Evolutionary conservation across 1,139 yeast species (phyloP).

Genomic region (Debaryomyces subglobosus): DNA sequence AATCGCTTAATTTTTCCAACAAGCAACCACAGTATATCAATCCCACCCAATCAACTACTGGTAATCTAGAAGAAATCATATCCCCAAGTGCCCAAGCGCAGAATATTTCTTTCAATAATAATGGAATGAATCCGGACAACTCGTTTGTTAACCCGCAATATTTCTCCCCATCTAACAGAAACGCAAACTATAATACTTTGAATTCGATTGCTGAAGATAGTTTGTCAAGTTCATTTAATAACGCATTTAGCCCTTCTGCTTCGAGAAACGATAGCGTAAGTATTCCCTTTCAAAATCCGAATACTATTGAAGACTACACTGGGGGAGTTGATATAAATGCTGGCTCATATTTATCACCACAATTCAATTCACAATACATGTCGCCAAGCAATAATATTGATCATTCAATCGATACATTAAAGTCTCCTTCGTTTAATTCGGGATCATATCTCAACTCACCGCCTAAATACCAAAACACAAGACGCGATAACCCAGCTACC

Average conservation of each 20-base stretch:
- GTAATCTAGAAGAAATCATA: constrained; percentile 40
- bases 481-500: constrained; percentile 1
- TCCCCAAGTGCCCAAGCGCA: constrained; percentile 26
- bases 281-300: constrained; percentile 23
- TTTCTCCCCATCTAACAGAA: constrained; percentile 42
- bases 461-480: constrained; percentile 24
- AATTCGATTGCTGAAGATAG: constrained; percentile 39
- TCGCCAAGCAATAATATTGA: constrained; percentile 24
- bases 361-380: constrained; percentile 25
- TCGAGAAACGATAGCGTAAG: constrained; percentile 40
- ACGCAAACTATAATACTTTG: constrained; percentile 27
- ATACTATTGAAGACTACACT: constrained; percentile 17
- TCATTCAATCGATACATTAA: constrained; percentile 32
- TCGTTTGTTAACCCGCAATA: constrained; percentile 43
- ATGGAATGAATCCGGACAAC: constrained; percentile 17
- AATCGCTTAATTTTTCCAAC: constrained; percentile 21
- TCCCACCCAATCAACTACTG: constrained; percentile 21
- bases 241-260: constrained; percentile 32
- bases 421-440: constrained; percentile 29
- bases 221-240: constrained; percentile 17
- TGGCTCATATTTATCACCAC: constrained; percentile 33
- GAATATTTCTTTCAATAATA: constrained; percentile 18
- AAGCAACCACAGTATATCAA: constrained; percentile 20
- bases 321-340: constrained; percentile 20
- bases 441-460: constrained; percentile 42